Evolutionary conservation across 768 basidiomycete species (phyloP).

Genomic region (Tubosaeta sp.): DNA sequence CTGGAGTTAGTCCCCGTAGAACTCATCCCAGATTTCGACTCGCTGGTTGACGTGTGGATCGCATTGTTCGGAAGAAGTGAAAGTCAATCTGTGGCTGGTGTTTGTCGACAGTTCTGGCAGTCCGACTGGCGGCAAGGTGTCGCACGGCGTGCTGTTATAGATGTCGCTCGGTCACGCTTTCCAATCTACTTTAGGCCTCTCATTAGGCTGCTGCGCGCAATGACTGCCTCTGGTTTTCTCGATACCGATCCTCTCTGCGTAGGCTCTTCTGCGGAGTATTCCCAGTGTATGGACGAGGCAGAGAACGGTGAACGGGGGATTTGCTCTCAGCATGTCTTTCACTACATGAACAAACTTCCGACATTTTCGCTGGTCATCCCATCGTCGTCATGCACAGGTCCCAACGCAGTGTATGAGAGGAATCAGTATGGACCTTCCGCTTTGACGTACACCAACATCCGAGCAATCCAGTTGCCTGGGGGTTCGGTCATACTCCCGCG

Average conservation of each 20-base stretch:
- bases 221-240: constrained; percentile 74
- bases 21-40: constrained; percentile 69
- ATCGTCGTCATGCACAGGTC: constrained; percentile 53
- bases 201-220: constrained; percentile 65
- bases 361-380: constrained; percentile 76
- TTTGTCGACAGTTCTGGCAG: constrained; percentile 83
- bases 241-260: constrained; percentile 67
- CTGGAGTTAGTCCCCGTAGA: constrained; percentile 74
- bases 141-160: constrained; percentile 74
- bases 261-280: constrained; percentile 38
- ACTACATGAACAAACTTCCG: constrained; percentile 68
- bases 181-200: constrained; percentile 74
- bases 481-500: constrained; percentile 65
- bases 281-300: constrained; percentile 36
- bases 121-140: constrained; percentile 65
- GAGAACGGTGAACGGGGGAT: constrained; percentile 47
- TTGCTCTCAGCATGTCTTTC: constrained; percentile 67
- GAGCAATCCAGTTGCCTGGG: constrained; percentile 70
- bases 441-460: constrained; percentile 59
- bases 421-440: constrained; percentile 52
- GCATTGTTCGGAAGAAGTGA: constrained; percentile 74
- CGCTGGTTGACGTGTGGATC: constrained; percentile 72
- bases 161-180: constrained; percentile 77
- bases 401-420: constrained; percentile 69
- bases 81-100: constrained; percentile 54